Conservation (phyloP, 148 eudicot species). For the Bassia scoparia region DNA sequence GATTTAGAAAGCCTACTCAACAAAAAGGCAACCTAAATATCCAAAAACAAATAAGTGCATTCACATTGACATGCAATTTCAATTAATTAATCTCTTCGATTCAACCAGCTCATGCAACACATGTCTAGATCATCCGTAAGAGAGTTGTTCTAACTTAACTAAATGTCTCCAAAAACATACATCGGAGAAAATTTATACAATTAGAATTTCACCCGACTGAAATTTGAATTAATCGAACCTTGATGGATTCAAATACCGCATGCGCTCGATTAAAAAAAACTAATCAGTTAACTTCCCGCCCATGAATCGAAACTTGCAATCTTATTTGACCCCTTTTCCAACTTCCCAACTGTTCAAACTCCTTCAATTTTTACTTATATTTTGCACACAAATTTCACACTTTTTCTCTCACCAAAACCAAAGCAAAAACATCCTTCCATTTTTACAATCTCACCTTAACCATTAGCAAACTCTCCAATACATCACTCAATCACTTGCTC, state of each 20-base stretch:
- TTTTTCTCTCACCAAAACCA: conserved; percentile 10
- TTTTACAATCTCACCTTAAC: not conserved
- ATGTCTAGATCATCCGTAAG: no score
- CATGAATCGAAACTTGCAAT: no score
- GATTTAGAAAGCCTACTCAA: not conserved
- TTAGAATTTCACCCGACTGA: no score
- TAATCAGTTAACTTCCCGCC: no score
- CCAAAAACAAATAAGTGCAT: not conserved
- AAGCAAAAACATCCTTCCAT: not conserved
- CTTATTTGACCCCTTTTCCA: conserved; percentile 17
- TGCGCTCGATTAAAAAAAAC: no score
- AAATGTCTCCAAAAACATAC: no score
- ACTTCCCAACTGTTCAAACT: not conserved
- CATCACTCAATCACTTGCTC: conserved; percentile 7
- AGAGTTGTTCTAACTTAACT: no score
- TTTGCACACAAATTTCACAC: conserved; percentile 3
- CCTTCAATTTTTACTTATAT: not conserved
- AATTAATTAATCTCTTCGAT: no score
- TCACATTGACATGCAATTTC: conserved; percentile 17
- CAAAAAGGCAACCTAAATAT: conserved; percentile 14
- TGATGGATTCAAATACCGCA: no score
- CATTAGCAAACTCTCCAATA: not conserved
- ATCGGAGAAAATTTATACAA: no score
- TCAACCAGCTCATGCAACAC: no score
- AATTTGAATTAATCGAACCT: no score